These are phyloP conservation scores for Asterochloris sp. DNA, from an alignment of 139 green algal genomes.

Conservation along the genomic window DNA sequence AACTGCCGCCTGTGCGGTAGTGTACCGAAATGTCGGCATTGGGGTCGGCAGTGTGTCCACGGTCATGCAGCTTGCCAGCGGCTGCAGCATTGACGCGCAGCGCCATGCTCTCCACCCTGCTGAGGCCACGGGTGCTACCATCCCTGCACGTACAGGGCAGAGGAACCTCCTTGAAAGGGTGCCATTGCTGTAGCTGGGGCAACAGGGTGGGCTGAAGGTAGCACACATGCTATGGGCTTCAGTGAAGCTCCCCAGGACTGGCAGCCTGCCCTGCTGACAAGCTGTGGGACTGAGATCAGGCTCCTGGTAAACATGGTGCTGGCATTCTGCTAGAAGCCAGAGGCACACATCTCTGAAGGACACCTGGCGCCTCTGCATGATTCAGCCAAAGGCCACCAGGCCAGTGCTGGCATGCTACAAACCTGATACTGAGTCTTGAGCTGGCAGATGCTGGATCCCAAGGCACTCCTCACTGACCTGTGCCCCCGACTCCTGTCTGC, in stretches of 20 bases:
- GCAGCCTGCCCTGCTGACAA: not conserved
- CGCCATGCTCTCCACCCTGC: slow-evolving; percentile 13
- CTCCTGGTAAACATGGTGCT: no score
- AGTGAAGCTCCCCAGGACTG: not conserved
- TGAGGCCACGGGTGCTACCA: slow-evolving; percentile 1
- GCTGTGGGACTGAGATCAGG: no score
- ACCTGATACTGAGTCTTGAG: no score
- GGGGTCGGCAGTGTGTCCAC: not conserved
- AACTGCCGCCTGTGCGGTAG: not conserved
- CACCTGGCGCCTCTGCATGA: no score
- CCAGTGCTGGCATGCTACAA: no score
- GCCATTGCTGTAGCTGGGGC: not conserved
- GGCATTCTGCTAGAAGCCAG: no score
- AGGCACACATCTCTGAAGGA: no score
- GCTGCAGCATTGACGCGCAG: slow-evolving; percentile 4
- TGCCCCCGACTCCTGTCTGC: not conserved
- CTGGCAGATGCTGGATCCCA: no score
- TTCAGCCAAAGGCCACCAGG: no score
- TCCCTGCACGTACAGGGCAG: not conserved
- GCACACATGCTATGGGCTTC: not conserved
- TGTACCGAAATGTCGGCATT: slow-evolving; percentile 16
- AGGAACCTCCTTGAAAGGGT: not conserved
- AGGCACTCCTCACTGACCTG: not conserved
- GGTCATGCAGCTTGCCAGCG: slow-evolving; percentile 12
- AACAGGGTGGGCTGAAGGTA: not conserved